Evolutionary conservation across 768 basidiomycete species (phyloP), one percentile per base, ranked within the genome.

Genomic region (Tylopilus sp.): DNA sequence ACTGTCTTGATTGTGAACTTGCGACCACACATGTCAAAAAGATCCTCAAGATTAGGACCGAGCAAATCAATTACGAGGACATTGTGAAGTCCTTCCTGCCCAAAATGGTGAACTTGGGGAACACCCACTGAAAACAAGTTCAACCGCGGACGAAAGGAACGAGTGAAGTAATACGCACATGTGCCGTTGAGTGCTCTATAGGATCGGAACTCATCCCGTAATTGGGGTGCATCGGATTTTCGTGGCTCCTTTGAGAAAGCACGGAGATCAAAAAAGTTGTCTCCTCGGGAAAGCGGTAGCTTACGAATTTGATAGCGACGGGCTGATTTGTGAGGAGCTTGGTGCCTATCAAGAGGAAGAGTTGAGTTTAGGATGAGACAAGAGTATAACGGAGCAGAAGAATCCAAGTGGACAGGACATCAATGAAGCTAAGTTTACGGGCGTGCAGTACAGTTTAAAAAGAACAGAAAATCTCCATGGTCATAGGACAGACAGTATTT

Each of bases 1-100:
- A 98, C 95, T 0, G 95, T 98, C 81, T 99, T 99, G 70, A 95
- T 85, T 47, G 83, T 83, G 73, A 98, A 99, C 73, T 98, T 98
- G 58, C 95, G 86, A n/a, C 87, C 84, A 68, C 95, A 98, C 92
- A 97, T 94, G 72, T 98, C 95, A 66, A 99, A 98, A 30, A 99
- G 79, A 67, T 99, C 95, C 72, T 99, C 95, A 40, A 99, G 75
- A 62, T 94, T 95, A 20, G 95, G 95, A n/a, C 95, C 97, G 13
- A 99, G 79, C 26, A 99, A 78, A 73, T 99, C 95, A 54, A 95
- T 90, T 68, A 90, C 89, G 44, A 91, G 81, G 50, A 91, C 91
- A 70, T 99, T 99, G 75, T 99, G 97, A 38, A 98, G 79, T 13
- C 95, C 97, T 71, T 99, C 95, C 70, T 97, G 94, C 43, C 95